Evolutionary conservation across 257 asterid genomes (phyloP), one percentile per base, ranked within the genome.

Genomic region (Solanum pinnatisectum): DNA sequence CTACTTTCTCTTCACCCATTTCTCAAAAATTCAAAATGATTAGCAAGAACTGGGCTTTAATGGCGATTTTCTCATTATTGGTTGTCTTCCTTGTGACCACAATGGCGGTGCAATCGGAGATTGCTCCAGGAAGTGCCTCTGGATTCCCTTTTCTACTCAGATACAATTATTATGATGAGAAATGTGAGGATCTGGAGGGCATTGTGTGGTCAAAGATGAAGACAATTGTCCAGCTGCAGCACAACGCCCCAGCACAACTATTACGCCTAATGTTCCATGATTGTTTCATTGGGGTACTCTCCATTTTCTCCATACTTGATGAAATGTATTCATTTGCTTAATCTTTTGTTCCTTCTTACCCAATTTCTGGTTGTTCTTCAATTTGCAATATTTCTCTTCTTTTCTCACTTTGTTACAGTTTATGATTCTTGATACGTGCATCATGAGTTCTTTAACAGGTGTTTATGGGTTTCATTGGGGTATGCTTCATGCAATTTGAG

Each of bases 251-350:
- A 2, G 89, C 91, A 22, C 92, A 91, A 63, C 89, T 91, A 25
- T 77, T 90, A 11, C 90, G 93, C 70, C 90, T 91, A 20, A 37
- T 88, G 23, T 90, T 91, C 67, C 93, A 90, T 82, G 93, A 91
- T 72, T 91, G 92, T 68, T 90, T 91, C 87, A 90, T 91, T 52
- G 88, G 79, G 92, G 92, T 86, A 39, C 39, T 12, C 59, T 67
- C 5, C 22, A 15, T 18, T 27, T 30, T 18, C 70, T 68, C 5
- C 14, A 16, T 18, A 60, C 22, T n/a, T 9, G 35, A 13, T 87
- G 25, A 18, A 71, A 16, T 68, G 8, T 30, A 13, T 20, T 32
- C 9, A 39, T 81, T 60, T 16, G 27, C 23, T 71, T 72, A 22
- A 2, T 42, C 44, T 30, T 44, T 15, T 59, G 18, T 42, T 44